These are phyloP conservation scores for Nicotiana noctiflora DNA, from an alignment of 257 asterid genomes.

Conservation along the genomic window DNA sequence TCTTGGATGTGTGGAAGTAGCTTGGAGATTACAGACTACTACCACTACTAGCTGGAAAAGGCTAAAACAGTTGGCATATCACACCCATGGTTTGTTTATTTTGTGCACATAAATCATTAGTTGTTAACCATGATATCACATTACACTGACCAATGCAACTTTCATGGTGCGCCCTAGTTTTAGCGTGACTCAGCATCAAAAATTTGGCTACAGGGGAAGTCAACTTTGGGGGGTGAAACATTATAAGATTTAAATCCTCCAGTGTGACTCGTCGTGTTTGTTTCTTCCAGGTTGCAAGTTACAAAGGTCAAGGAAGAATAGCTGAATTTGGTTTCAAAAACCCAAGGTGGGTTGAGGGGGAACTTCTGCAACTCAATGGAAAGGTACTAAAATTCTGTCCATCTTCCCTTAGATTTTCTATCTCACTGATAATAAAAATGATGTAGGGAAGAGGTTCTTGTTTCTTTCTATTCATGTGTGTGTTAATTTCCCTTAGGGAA, in stretches of 20 bases:
- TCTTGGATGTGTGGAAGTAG: background rate
- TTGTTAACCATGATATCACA: background rate
- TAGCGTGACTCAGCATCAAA: background rate
- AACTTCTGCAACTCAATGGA: slow-evolving; percentile 84
- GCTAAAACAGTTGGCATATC: background rate
- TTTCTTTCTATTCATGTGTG: background rate
- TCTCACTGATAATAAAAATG: background rate
- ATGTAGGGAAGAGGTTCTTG: background rate
- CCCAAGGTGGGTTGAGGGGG: slow-evolving; percentile 94
- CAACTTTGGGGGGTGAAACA: background rate
- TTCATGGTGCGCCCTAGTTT: background rate
- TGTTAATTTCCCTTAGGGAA: slow-evolving; percentile 40
- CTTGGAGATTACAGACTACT: background rate
- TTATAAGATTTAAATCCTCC: background rate
- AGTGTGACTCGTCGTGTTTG: slow-evolving; percentile 8
- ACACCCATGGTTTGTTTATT: background rate
- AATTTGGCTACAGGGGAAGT: background rate
- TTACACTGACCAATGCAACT: background rate
- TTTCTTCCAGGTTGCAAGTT: slow-evolving; percentile 60
- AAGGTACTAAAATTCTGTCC: slow-evolving; percentile 40
- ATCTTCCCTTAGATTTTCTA: background rate
- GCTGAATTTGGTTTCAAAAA: slow-evolving; percentile 83
- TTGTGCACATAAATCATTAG: background rate
- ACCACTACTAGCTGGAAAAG: background rate
- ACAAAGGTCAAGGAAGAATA: slow-evolving; percentile 87